Base-by-base conservation (phyloP, 257 asterid species). In the Agastache rugosa region DNA sequence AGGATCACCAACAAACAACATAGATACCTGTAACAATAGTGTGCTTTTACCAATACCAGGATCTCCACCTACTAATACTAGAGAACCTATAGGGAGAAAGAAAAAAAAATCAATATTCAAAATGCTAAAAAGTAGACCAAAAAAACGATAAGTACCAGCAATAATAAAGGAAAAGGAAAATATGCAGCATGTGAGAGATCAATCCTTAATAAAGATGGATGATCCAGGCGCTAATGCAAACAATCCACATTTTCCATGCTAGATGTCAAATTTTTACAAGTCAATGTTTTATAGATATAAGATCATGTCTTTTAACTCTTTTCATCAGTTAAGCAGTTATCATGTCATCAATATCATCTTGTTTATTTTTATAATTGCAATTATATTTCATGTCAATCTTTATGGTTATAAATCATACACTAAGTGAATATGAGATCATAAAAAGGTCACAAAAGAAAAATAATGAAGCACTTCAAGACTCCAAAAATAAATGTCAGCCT, bases 31-130 rank as follows among this genome's bases (percentile, higher is more conserved):
- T 85, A 95, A 83, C 83, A 92, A 61, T 58, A 95, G 70, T 8
- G 99, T 95, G 83, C 97, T 95, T 87, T 95, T 95, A 77, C 99
- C 99, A 54, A 95, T 89, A 73, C 99, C 99, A 29, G 99, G 99
- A 85, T 95, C 99, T 64, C 99, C 98, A 29, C 97, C 98, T 71
- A 95, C 90, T 81, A 95, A 85, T 64, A 92, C 90, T 77, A 95
- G 85, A 79, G 97, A 95, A 66, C 99, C 98, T 95, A 83, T 44
- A 73, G 68, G 44, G 4, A 44, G 54, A 75, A 20, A 72, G 53
- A 4, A 44, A 60, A 75, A 69, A 48, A 27, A 37, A 61, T 45
- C 39, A 67, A 20, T 53, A 14, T 11, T 41, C 22, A 51, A 76
- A 69, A 67, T 41, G 11, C 58, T 65, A 34, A 61, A 62, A 42